A percentile compares a stretch with the other conserved stretches of the same genome.
Conservation (phyloP, 177 flowering plant species). For the Vitis hybrid region DNA sequence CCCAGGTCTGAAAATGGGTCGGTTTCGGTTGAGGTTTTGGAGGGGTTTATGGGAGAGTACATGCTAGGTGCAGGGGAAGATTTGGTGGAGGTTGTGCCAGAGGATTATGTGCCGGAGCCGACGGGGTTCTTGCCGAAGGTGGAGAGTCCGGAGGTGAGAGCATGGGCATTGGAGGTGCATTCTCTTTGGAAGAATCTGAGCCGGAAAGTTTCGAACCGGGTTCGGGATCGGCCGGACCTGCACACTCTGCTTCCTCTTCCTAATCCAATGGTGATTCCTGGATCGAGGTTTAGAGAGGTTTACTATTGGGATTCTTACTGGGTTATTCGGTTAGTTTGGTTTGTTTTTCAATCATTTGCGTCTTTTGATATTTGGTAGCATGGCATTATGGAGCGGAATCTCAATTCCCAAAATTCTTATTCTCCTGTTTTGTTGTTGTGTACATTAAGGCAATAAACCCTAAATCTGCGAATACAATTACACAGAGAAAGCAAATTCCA, state of each 20-base stretch:
- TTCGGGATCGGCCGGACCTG: slow-evolving; percentile 40
- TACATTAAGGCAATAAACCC: too few relatives aligned
- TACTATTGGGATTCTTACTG: slow-evolving; percentile 99
- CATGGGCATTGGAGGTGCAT: slow-evolving; percentile 89
- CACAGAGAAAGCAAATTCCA: too few relatives aligned
- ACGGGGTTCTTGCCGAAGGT: slow-evolving; percentile 69
- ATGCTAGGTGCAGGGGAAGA: slow-evolving; percentile 70
- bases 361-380: background rate
- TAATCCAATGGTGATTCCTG: slow-evolving; percentile 58
- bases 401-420: background rate
- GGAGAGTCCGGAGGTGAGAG: slow-evolving; percentile 45
- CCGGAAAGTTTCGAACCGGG: slow-evolving; percentile 53
- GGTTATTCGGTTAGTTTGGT: slow-evolving; percentile 65
- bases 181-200: slow-evolving; percentile 84
- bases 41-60: slow-evolving; percentile 37
- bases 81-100: slow-evolving; percentile 49
- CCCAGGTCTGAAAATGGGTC: slow-evolving; percentile 37
- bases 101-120: slow-evolving; percentile 65
- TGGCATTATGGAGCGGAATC: too few relatives aligned
- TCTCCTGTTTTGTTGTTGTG: background rate
- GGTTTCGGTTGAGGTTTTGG: slow-evolving; percentile 34
- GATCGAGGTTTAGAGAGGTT: slow-evolving; percentile 86
- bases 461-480: too few relatives aligned
- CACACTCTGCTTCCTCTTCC: slow-evolving; percentile 84
- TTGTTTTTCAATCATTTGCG: background rate